Base-by-base conservation (phyloP, 1,284 basidiomycete genomes). In the Boletellus deceptivus region DNA sequence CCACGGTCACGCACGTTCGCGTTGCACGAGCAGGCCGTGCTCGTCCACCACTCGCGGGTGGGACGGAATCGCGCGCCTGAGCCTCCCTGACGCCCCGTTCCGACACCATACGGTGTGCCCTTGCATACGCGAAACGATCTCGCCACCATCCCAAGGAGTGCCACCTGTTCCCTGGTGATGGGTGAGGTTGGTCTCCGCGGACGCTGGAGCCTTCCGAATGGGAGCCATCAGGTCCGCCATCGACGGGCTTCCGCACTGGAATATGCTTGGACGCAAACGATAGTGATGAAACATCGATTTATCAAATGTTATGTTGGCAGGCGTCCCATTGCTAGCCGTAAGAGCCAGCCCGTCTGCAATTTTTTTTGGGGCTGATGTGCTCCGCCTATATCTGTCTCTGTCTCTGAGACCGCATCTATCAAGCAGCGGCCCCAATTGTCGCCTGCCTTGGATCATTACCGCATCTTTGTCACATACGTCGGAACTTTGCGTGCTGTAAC, bases 241-340 rank as follows among this genome's bases (percentile, higher is more conserved):
- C 41, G 59, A 63, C 60, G 61, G 62, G 47, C 54, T 50, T 54
- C 63, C 61, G 48, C 50, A 59, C n/a, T 48, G 43, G 43, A 45
- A 33, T 35, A 43, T 52, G 60, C 59, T 51, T 59, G 50, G 50
- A 43, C 48, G 49, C 48, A 34, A 40, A 55, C 56, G 53, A 55
- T 53, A 17, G 29, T 43, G 53, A 48, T 62, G 59, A 66, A 62
- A 62, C 61, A 35, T 52, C 34, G 47, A 49, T 43, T 49, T 48
- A 54, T 52, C 58, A 49, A 58, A 56, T 41, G 41, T 56, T 40
- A 42, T 58, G 48, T 57, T 39, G 43, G 39, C 50, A 54, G 44
- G n/a, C 25, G 48, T 44, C 47, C 42, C 59, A 49, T 41, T 54
- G 27, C 20, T 27, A 51, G 50, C 53, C 59, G 61, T 57, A 60